Evolutionary conservation across 441 rosid genomes (phyloP).

Genomic region (Erodium chrysanthum): DNA sequence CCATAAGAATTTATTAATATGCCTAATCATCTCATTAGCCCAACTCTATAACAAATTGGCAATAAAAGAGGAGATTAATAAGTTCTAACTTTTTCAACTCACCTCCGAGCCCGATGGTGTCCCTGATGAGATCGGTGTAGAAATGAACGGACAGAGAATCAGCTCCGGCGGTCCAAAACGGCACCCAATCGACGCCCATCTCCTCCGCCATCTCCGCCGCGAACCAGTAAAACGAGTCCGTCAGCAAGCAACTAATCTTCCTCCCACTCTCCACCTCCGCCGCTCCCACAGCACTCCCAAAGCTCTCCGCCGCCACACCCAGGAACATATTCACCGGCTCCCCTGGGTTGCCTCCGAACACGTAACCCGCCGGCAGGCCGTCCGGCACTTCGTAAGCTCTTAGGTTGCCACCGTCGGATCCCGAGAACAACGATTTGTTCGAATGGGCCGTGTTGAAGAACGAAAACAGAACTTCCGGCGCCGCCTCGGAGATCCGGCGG

Average conservation of each 20-base stretch:
- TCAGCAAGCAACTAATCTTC: constrained; percentile 26
- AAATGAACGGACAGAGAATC: constrained; percentile 17
- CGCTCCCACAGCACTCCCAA: constrained; percentile 19
- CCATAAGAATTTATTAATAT: too few relatives aligned
- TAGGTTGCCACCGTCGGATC: neutral
- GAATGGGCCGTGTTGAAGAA: constrained; percentile 38
- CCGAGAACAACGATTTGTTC: constrained; percentile 19
- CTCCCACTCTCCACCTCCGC: constrained; percentile 24
- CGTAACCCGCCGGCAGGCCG: constrained; percentile 29
- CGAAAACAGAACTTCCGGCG: constrained; percentile 25
- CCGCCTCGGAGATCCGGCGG: constrained; percentile 20
- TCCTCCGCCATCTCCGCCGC: constrained; percentile 26
- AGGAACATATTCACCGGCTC: constrained; percentile 31
- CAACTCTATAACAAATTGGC: too few relatives aligned
- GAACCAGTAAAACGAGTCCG: constrained; percentile 42
- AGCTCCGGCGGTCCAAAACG: constrained; percentile 21
- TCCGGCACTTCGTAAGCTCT: constrained; percentile 21
- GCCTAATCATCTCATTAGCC: too few relatives aligned
- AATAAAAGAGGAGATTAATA: neutral
- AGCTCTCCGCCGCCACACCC: constrained; percentile 27
- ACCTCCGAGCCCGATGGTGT: constrained; percentile 1
- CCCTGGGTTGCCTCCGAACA: constrained; percentile 14
- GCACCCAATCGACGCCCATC: constrained; percentile 19
- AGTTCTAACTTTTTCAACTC: neutral
- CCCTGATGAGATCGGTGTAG: constrained; percentile 15